Base-by-base conservation (phyloP, 2,329 filamentous ascomycete species). In the Aaosphaeria pasadenensis region DNA sequence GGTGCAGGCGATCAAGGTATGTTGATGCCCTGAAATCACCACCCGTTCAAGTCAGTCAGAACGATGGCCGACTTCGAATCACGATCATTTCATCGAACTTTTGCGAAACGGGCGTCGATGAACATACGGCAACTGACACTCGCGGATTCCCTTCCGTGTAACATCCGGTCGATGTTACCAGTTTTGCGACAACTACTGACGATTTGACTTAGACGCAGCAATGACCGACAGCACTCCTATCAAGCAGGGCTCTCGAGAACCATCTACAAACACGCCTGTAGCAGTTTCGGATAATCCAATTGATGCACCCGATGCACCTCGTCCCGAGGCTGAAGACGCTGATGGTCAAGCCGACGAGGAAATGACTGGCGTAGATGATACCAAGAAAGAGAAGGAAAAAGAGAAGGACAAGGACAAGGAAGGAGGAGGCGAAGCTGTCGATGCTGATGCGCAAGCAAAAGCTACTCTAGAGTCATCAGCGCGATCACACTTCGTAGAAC, bases 401-500 rank as follows among this genome's bases (percentile, higher is more conserved):
- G 64, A 67, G 55, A 72, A 73, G 51, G 67, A 71, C 17, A 70
- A 69, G 51, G 64, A 63, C 24, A 64, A 57, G 48, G 66, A 64
- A 2, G 56, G 53, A 31, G 65, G 66, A 11, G 54, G 49, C n/a
- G 62, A 68, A 11, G 54, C 49, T n/a, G 62, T 52, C 4, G 68
- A 71, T 49, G 54, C 75, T 11, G 64, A 78, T 62, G 71, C 88
- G 44, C 79, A 91, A 69, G 84, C 86, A 39, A 96, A 96, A 72
- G 83, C 91, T 46, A 83, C 83, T 4, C 77, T 91, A 48, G 91
- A 96, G 74, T 86, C 88, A 39, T 87, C 90, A 4, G 95, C 94
- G 44, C 89, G 92, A 56, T 88, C 92, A 59, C 91, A 97, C 64
- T 84, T 99, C 47, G 88, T 96, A 52, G 85, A 89, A 11, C 94